A percentile compares a stretch with the other conserved stretches of the same genome.
Evolutionary conservation across 768 basidiomycete species (phyloP).

Genomic region (Pleurotus platypus): DNA sequence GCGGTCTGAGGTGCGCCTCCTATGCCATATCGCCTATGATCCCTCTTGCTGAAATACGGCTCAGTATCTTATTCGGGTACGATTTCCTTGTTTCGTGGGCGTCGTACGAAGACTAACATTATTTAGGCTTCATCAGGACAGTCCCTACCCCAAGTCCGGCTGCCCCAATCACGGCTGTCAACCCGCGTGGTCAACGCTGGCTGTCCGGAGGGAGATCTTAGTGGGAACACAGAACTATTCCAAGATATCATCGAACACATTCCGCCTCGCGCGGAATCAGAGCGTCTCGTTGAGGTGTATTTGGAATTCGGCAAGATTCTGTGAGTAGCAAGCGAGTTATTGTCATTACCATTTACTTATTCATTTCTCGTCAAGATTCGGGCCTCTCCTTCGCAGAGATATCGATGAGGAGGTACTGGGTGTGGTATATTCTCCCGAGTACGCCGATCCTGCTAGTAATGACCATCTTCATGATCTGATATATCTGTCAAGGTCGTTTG

Average conservation of each 20-base stretch:
- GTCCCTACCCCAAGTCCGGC: constrained; percentile 7
- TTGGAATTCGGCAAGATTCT: constrained; percentile 57
- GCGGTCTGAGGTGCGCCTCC: constrained; percentile 55
- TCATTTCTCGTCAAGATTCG: constrained; percentile 38
- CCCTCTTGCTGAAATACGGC: neutral
- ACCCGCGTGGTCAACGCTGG: constrained; percentile 33
- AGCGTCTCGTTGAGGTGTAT: constrained; percentile 60
- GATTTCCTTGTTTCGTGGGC: constrained; percentile 10
- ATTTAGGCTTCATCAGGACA: constrained; percentile 22
- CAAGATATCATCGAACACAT: constrained; percentile 43
- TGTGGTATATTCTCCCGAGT: constrained; percentile 53
- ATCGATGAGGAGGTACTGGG: constrained; percentile 55
- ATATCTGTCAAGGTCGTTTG: constrained; percentile 29
- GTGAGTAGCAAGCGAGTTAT: constrained; percentile 29
- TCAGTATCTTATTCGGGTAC: constrained; percentile 60
- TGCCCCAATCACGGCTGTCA: constrained; percentile 31
- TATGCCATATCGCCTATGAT: neutral
- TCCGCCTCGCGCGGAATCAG: constrained; percentile 57
- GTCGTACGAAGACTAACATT: neutral
- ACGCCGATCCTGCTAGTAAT: constrained; percentile 9
- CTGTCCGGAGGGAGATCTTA: constrained; percentile 27
- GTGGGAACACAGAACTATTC: constrained; percentile 31
- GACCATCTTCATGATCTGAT: neutral
- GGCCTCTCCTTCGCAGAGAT: constrained; percentile 47
- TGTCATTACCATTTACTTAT: neutral